These are phyloP conservation scores for Cicer bijugum DNA, from an alignment of 306 rosid genomes.

Conservation along the genomic window DNA sequence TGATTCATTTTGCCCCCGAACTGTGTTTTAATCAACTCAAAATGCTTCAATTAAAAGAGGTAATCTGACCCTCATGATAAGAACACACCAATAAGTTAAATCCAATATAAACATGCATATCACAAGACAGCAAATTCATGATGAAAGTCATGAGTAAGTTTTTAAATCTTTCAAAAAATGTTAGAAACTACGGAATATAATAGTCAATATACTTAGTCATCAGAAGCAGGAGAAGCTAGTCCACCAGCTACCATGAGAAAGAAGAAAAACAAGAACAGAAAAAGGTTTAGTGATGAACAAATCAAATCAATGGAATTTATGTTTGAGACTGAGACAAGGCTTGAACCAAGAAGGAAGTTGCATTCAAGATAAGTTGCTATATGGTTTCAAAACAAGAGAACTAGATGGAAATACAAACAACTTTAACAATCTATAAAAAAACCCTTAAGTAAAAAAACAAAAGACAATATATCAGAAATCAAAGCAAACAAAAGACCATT, in stretches of 20 bases:
- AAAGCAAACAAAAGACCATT: too few relatives aligned
- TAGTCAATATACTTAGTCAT: constrained; percentile 46
- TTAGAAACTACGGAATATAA: constrained; percentile 46
- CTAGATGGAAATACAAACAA: constrained; percentile 75
- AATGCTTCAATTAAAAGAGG: neutral
- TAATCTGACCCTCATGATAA: too few relatives aligned
- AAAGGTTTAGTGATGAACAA: constrained; percentile 85
- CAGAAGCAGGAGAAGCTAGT: constrained; percentile 38
- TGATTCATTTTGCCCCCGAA: neutral
- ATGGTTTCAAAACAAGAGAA: constrained; percentile 96
- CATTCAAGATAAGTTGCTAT: constrained; percentile 92
- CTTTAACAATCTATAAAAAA: constrained; percentile 28
- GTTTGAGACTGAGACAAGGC: constrained; percentile 58
- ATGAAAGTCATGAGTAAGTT: neutral
- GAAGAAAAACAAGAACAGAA: constrained; percentile 64
- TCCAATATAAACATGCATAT: constrained; percentile 36
- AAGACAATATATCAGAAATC: too few relatives aligned
- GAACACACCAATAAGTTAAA: constrained; percentile 11
- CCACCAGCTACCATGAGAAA: constrained; percentile 24
- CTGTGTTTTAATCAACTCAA: neutral
- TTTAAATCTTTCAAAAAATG: constrained; percentile 15
- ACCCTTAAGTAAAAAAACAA: too few relatives aligned
- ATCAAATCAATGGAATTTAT: constrained; percentile 49
- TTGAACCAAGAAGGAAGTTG: constrained; percentile 80
- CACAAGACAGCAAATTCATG: neutral